phyloP scores from a whole-genome alignment of 202 grass and related monocot genomes.

The Bolboschoenoplectus hybrid region DNA sequence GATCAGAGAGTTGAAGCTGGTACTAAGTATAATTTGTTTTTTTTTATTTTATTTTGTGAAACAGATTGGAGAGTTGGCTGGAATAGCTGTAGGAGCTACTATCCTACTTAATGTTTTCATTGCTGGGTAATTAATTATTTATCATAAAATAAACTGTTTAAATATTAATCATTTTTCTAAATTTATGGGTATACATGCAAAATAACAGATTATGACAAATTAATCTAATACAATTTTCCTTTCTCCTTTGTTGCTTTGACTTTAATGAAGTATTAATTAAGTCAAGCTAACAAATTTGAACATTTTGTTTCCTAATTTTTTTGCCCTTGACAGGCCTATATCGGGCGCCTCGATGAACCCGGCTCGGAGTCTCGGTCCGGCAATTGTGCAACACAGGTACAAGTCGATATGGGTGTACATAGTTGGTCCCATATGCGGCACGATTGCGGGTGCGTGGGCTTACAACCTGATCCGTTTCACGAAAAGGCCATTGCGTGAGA shows the following conservation, averaged over 20 bases:
- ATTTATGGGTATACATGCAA: background rate
- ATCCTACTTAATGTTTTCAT: conserved; percentile 83
- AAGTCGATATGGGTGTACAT: conserved; percentile 84
- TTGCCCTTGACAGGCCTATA: conserved; percentile 52
- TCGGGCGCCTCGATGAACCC: conserved; percentile 95
- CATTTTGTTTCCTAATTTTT: conserved; percentile 7
- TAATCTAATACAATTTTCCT: background rate
- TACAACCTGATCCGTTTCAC: conserved; percentile 99
- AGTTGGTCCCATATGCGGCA: conserved; percentile 57
- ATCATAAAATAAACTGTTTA: background rate
- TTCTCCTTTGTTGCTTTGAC: conserved; percentile 3
- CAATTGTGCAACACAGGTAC: conserved; percentile 59
- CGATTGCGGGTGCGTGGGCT: conserved; percentile 78
- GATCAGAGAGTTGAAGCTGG: background rate
- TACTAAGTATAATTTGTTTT: background rate
- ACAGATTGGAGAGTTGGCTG: conserved; percentile 96
- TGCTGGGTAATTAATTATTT: conserved; percentile 58
- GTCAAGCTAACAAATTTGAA: conserved; percentile 48
- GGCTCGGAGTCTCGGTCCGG: conserved; percentile 66
- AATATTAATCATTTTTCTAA: background rate
- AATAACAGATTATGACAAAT: conserved; percentile 1
- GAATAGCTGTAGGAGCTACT: conserved; percentile 89
- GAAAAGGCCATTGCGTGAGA: conserved; percentile 88
- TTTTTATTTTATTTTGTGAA: conserved; percentile 6
- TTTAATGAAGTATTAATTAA: background rate